Evolutionary conservation across 2,329 filamentous ascomycete species (phyloP).

Genomic region (Fusarium illudens): DNA sequence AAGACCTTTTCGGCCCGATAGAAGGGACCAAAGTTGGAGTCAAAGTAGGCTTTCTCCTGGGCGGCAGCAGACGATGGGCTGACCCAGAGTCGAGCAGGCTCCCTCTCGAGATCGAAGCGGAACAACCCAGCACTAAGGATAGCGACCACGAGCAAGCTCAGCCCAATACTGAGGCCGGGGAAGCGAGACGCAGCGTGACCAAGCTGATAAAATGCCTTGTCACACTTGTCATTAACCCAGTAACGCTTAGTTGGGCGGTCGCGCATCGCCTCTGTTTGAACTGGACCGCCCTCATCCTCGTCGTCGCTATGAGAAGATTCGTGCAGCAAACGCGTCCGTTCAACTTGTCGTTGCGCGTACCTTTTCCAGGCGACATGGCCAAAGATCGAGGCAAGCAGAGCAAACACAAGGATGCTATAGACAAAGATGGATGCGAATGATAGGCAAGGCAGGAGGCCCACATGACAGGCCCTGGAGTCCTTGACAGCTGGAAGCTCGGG

Average conservation of each 20-base stretch:
- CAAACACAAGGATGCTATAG: slow-evolving; percentile 78
- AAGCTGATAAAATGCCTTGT: slow-evolving; percentile 80
- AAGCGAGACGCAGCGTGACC: slow-evolving; percentile 84
- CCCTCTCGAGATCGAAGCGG: slow-evolving; percentile 85
- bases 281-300: slow-evolving; percentile 85
- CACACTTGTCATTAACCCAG: slow-evolving; percentile 82
- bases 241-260: slow-evolving; percentile 84
- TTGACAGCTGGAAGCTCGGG: slow-evolving; percentile 81
- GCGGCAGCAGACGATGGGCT: slow-evolving; percentile 91
- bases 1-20: slow-evolving; percentile 95
- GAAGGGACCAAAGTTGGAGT: slow-evolving; percentile 92
- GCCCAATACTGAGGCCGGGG: slow-evolving; percentile 81
- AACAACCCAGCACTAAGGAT: slow-evolving; percentile 89
- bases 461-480: slow-evolving; percentile 75
- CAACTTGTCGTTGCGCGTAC: slow-evolving; percentile 77
- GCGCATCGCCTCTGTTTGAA: slow-evolving; percentile 78
- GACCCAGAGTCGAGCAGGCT: slow-evolving; percentile 96
- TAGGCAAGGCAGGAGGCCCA: slow-evolving; percentile 89
- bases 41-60: slow-evolving; percentile 93
- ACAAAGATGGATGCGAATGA: slow-evolving; percentile 91
- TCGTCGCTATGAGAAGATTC: slow-evolving; percentile 87
- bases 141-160: slow-evolving; percentile 77
- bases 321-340: slow-evolving; percentile 86
- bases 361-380: slow-evolving; percentile 80
- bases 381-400: slow-evolving; percentile 71